Evolutionary conservation across 2,329 filamentous ascomycete genomes (phyloP), one percentile per base, ranked within the genome.

Genomic region (Periconia sp.): DNA sequence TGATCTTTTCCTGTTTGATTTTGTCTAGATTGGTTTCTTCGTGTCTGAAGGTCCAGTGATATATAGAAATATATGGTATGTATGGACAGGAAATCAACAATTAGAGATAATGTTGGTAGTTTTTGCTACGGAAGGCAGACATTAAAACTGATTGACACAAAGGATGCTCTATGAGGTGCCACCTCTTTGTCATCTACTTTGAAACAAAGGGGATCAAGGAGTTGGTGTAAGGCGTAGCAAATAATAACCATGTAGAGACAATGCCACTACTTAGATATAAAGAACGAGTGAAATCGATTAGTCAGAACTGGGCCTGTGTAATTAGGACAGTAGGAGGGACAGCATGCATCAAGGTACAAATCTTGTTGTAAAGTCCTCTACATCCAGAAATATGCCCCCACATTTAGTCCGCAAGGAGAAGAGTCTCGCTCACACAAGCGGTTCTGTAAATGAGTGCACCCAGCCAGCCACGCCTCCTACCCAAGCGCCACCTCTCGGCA

Each of bases 331-430:
- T n/a, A n/a, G n/a, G n/a, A n/a, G n/a, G n/a, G n/a, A n/a, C n/a
- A n/a, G n/a, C n/a, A n/a, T n/a, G n/a, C n/a, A n/a, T n/a, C n/a
- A n/a, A n/a, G n/a, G n/a, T n/a, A n/a, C n/a, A n/a, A n/a, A n/a
- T n/a, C n/a, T n/a, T n/a, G n/a, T n/a, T n/a, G n/a, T n/a, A n/a
- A n/a, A n/a, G n/a, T n/a, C n/a, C n/a, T n/a, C n/a, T n/a, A n/a
- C n/a, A n/a, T n/a, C n/a, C n/a, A 39, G 19, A 18, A 37, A 51
- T 68, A 56, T 68, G 48, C 57, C 48, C 50, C 55, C 57, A 64
- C 58, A 53, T 55, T 65, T 69, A 69, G 65, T 66, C 66, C 46
- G 43, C 63, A 47, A 40, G 50, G 58, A 57, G 61, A 68, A 66
- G 28, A 56, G 23, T 63, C 61, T 63, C 58, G 42, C 61, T 55